Evolutionary conservation across 2,329 filamentous ascomycete genomes (phyloP), one percentile per base, ranked within the genome.

Genomic region (Claviceps quebecensis): DNA sequence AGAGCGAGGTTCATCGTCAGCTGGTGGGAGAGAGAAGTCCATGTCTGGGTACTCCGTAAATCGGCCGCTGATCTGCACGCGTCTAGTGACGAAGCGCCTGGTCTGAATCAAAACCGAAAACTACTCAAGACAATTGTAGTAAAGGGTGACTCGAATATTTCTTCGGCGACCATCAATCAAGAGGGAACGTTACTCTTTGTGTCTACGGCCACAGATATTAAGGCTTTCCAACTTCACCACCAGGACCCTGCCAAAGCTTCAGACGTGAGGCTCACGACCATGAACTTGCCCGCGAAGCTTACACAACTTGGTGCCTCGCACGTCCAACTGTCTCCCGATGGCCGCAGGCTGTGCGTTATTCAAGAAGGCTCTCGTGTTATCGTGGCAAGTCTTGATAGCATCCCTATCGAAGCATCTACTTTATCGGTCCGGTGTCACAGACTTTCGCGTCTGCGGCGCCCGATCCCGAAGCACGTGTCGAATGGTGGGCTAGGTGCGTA

Each of bases 1-100:
- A 77, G 77, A 43, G 82, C 83, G 44, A 80, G 93, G 47, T 71
- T 96, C 22, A 70, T 98, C 26, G 79, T 93, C 61, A 87, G 87
- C 65, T 97, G 89, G 86, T 97, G 90, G 88, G 87, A 91, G 57
- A 78, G 85, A 52, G 86, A 94, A 64, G 74, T 97, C 47, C 83
- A 85, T 58, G 78, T 98, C 54, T 98, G 90, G 89, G 78, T 72
- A 40, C 61, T 81, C 16, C 69, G 63, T 47, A 69, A 67, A 53
- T 67, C 74, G 4, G 66, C 76, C 16, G 67, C 67, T 34, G 69
- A 75, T 41, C 65, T 80, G 23, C 64, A 74, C 45, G 65, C 70
- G 44, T 58, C 60, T 19, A 60, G 64, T 41, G 67, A 66, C 9
- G 68, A 69, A 16, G 64, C 64, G 52, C 67, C 62, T 53, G 72